Conservation (phyloP, 495 filamentous ascomycete genomes). For the Staphylotrichum tortipilum region DNA sequence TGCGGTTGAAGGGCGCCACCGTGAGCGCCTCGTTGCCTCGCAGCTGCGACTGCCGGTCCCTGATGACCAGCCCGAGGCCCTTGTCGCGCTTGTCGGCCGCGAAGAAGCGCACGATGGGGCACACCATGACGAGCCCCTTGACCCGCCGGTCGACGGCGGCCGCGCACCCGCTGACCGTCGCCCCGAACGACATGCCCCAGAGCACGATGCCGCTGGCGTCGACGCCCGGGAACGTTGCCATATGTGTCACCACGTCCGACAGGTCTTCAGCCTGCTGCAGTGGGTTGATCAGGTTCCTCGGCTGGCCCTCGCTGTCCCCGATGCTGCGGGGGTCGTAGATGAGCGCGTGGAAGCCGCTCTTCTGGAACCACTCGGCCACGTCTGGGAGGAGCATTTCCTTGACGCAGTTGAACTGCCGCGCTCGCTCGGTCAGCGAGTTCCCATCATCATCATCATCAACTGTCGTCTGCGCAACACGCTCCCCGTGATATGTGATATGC, state of each 20-base stretch:
- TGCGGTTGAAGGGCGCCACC: slow-evolving; percentile 18
- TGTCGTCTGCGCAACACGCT: too few species aligned
- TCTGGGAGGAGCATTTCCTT: slow-evolving; percentile 34
- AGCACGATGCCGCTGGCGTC: slow-evolving; percentile 32
- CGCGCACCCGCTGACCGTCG: slow-evolving; percentile 4
- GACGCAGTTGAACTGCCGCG: slow-evolving; percentile 35
- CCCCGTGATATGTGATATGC: too few species aligned
- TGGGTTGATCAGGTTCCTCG: slow-evolving; percentile 36
- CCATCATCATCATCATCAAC: too few species aligned
- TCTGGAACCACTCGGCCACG: slow-evolving; percentile 33
- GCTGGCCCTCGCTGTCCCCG: slow-evolving; percentile 35
- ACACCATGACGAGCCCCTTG: slow-evolving; percentile 9
- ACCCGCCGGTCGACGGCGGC: slow-evolving; percentile 2
- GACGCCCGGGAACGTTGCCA: slow-evolving; percentile 21
- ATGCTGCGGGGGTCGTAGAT: slow-evolving; percentile 35
- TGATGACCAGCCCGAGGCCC: slow-evolving; percentile 14
- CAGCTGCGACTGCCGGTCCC: slow-evolving; percentile 23
- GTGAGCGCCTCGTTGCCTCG: slow-evolving; percentile 19
- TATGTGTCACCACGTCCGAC: slow-evolving; percentile 30
- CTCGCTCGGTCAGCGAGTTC: too few species aligned
- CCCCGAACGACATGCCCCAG: slow-evolving; percentile 42
- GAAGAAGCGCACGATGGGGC: slow-evolving; percentile 12
- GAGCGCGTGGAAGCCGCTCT: slow-evolving; percentile 26
- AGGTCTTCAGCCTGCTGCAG: slow-evolving; percentile 27
- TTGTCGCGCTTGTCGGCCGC: slow-evolving; percentile 2